These are phyloP conservation scores for Catenaria anguillulae DNA, from an alignment of 371 early-diverging fungal species.

Conservation along the genomic window DNA sequence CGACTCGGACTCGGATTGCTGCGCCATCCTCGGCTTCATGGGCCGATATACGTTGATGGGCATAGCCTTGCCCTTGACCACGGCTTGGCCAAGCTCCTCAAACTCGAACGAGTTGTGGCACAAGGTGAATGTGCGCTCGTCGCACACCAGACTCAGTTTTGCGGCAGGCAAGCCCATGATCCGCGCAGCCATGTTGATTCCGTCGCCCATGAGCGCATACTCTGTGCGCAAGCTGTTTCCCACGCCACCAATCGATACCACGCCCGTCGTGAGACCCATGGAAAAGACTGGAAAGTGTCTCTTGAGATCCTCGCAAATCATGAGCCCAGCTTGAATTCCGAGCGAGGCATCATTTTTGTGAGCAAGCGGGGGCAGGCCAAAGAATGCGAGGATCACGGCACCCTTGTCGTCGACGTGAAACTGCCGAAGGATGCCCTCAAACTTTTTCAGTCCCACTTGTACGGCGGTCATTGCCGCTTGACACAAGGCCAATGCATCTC, in stretches of 20 bases:
- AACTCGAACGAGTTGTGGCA: constrained; percentile 24
- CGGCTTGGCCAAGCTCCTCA: constrained; percentile 24
- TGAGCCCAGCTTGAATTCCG: constrained; percentile 29
- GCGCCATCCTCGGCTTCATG: background rate
- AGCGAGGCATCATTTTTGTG: constrained; percentile 32
- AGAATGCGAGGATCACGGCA: constrained; percentile 29
- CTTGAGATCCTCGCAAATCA: constrained; percentile 20
- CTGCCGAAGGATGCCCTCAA: constrained; percentile 31
- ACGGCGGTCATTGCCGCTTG: constrained; percentile 28
- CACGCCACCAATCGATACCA: constrained; percentile 34
- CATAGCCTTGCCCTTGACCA: constrained; percentile 29
- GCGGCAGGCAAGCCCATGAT: constrained; percentile 28
- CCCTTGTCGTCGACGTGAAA: constrained; percentile 43
- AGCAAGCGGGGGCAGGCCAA: constrained; percentile 35
- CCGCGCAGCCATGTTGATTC: constrained; percentile 41
- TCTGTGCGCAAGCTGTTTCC: constrained; percentile 27
- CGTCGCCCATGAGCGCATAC: constrained; percentile 44
- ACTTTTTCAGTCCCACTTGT: constrained; percentile 21
- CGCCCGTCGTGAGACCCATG: constrained; percentile 36
- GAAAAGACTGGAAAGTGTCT: constrained; percentile 26
- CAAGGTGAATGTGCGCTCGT: constrained; percentile 28
- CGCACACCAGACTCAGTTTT: constrained; percentile 22
- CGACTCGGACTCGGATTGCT: too few species aligned
- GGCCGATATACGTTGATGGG: constrained; percentile 30
- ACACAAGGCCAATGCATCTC: constrained; percentile 16